Percentiles rank a stretch among this genome's conserved stretches.
Conservation (phyloP, 352 stramenopile genomes). For the Globisporangium barbulae region DNA sequence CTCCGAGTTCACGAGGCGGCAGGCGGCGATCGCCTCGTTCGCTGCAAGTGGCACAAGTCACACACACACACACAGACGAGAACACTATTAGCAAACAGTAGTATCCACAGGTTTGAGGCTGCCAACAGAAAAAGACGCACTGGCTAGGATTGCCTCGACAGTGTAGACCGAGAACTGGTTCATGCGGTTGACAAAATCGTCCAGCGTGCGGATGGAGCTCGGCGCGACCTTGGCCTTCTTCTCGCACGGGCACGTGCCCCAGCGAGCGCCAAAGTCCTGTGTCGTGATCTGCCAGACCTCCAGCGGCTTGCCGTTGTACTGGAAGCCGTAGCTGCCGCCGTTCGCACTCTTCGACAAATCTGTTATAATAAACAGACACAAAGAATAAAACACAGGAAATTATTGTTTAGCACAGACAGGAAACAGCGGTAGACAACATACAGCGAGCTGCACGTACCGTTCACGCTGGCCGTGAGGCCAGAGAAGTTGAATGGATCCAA, state of each 20-base stretch:
- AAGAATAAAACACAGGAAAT: neutral
- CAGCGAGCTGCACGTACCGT: constrained; percentile 33
- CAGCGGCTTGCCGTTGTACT: constrained; percentile 76
- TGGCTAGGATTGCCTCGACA: constrained; percentile 80
- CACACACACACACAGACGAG: constrained; percentile 6
- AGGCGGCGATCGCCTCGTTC: constrained; percentile 85
- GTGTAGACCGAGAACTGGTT: constrained; percentile 78
- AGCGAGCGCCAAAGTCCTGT: constrained; percentile 83
- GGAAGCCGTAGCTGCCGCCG: constrained; percentile 41
- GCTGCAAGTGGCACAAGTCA: constrained; percentile 31
- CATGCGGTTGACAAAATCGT: constrained; percentile 82
- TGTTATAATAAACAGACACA: neutral
- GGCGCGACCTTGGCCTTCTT: constrained; percentile 84
- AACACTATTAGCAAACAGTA: neutral
- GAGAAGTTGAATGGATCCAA: constrained; percentile 79
- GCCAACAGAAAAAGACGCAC: constrained; percentile 38
- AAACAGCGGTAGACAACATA: neutral
- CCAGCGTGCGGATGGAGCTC: constrained; percentile 73
- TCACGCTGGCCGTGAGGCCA: constrained; percentile 61
- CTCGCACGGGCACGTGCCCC: constrained; percentile 78
- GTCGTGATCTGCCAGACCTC: constrained; percentile 87
- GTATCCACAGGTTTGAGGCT: neutral
- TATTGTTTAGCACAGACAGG: neutral
- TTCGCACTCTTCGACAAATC: constrained; percentile 32
- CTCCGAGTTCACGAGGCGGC: constrained; percentile 75